Evolutionary conservation across 1,284 basidiomycete species (phyloP).

Genomic region (Tetrapyrgos nigripes): DNA sequence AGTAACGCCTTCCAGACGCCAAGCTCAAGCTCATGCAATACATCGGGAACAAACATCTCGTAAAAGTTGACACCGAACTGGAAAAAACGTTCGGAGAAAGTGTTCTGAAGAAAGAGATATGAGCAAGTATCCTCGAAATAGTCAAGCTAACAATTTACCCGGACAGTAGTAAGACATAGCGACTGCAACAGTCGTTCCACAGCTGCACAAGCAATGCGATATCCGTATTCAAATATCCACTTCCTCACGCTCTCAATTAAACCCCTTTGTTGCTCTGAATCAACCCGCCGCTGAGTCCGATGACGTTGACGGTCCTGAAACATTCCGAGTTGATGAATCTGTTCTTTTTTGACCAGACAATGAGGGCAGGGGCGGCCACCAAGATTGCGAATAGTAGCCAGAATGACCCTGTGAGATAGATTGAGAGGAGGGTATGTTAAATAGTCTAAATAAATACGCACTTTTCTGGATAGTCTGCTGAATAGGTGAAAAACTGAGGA

Average conservation of each 20-base stretch:
- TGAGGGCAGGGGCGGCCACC: conserved; percentile 26
- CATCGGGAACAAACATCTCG: no score
- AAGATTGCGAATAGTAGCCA: conserved; percentile 17
- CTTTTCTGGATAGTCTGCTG: conserved; percentile 30
- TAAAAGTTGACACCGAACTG: conserved; percentile 24
- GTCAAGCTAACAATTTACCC: not conserved
- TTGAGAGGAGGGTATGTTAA: not conserved
- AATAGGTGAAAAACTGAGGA: conserved; percentile 23
- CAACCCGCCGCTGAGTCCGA: not conserved
- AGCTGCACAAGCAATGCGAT: not conserved
- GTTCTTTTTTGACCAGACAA: conserved; percentile 17
- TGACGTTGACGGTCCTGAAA: not conserved
- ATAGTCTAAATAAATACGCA: conserved; percentile 14
- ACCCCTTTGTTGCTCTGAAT: not conserved
- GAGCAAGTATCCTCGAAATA: conserved; percentile 13
- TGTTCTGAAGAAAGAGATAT: conserved; percentile 8
- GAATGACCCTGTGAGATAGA: conserved; percentile 20
- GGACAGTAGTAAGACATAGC: no score
- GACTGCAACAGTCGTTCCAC: conserved; percentile 1
- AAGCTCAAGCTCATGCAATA: conserved; percentile 18
- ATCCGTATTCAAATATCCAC: conserved; percentile 5
- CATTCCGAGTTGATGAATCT: conserved; percentile 11
- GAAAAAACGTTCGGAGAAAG: conserved; percentile 10
- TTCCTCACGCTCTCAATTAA: not conserved
- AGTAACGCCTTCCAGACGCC: conserved; percentile 33